Evolutionary conservation across 1,284 basidiomycete species (phyloP).

Genomic region (Fomes fomentarius): DNA sequence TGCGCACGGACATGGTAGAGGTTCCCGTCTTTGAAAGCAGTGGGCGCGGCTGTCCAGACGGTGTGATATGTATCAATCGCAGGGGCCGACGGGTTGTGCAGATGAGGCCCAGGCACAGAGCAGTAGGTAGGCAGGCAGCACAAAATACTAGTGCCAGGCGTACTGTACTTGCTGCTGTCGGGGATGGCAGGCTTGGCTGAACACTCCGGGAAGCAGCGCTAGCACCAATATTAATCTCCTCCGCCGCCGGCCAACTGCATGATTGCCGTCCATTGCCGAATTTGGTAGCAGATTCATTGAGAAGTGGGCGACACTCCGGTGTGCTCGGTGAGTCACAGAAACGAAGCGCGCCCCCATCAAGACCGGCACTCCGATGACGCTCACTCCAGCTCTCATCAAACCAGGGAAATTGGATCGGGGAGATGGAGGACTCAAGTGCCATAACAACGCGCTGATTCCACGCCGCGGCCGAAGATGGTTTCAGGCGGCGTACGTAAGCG

Average conservation of each 20-base stretch:
- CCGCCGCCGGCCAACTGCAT: neutral
- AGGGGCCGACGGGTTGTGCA: too few relatives aligned
- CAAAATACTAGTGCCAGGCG: too few relatives aligned
- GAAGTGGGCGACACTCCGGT: too few relatives aligned
- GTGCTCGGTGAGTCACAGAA: neutral
- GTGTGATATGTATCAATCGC: neutral
- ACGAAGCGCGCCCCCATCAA: neutral
- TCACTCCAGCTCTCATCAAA: neutral
- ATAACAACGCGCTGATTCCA: constrained; percentile 24
- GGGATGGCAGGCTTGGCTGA: too few relatives aligned
- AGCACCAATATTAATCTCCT: too few relatives aligned
- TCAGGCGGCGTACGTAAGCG: constrained; percentile 18
- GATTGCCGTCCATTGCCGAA: neutral
- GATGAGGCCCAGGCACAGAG: too few relatives aligned
- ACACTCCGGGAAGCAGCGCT: too few relatives aligned
- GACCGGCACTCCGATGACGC: neutral
- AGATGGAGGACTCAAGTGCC: constrained; percentile 2
- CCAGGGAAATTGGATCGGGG: neutral
- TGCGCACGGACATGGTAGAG: neutral
- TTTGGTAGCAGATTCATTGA: too few relatives aligned
- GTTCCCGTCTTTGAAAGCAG: neutral
- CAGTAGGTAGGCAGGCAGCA: too few relatives aligned
- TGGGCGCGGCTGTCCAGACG: neutral
- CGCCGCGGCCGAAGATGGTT: constrained; percentile 8
- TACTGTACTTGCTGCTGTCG: too few relatives aligned